phyloP scores from a whole-genome alignment of 176 grass and related monocot species.

The Aegilops longissima region DNA sequence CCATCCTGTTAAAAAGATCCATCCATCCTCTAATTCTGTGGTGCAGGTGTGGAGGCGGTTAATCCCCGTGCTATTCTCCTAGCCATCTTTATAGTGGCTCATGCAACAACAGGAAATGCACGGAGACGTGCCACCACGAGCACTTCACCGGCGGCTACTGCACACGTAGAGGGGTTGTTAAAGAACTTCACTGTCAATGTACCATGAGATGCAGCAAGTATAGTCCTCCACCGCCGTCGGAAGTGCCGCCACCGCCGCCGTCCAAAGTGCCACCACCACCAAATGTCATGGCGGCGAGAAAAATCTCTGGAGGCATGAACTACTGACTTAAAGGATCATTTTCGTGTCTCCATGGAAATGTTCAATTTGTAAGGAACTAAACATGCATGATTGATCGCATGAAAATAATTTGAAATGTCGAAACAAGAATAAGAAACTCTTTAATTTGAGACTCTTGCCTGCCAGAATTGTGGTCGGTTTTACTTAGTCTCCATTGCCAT shows the following conservation, averaged over 20 bases:
- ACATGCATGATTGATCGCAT: neutral
- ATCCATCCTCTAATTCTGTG: neutral
- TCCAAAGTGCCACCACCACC: neutral
- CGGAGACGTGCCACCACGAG: neutral
- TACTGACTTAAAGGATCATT: no score
- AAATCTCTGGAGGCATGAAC: neutral
- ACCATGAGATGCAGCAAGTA: no score
- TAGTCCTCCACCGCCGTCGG: no score
- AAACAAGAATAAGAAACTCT: neutral
- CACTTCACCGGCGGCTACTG: neutral
- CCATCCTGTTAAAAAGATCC: neutral
- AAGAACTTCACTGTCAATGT: no score
- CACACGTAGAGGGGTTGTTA: neutral
- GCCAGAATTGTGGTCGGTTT: neutral
- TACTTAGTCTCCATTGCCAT: neutral
- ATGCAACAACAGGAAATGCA: neutral
- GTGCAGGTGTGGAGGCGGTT: neutral
- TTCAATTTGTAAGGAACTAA: no score
- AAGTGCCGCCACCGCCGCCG: neutral
- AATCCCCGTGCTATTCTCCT: neutral
- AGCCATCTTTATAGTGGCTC: neutral
- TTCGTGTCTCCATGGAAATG: no score
- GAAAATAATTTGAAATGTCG: neutral
- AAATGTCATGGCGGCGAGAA: neutral
- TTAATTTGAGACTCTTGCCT: neutral